A percentile compares a stretch with the other conserved stretches of the same genome.
phyloP scores from a whole-genome alignment of 1,284 basidiomycete genomes.

The Erythrobasidium hasegawianum region DNA sequence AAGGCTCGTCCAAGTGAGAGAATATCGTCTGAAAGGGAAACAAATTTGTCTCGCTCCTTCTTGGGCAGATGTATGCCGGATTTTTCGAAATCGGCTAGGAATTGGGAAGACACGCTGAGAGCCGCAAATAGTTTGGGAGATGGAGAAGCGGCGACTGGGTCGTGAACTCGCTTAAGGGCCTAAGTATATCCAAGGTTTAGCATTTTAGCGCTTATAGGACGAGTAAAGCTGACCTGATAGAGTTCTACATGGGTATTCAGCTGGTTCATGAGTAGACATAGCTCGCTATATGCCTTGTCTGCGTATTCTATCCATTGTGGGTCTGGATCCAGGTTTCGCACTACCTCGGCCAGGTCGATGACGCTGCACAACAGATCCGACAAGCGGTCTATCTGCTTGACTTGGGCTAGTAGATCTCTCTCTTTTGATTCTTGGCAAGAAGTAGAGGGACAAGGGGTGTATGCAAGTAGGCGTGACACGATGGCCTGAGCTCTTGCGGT shows the following conservation, averaged over 20 bases:
- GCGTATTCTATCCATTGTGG: slow-evolving; percentile 74
- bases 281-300: slow-evolving; percentile 79
- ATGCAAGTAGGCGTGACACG: slow-evolving; percentile 66
- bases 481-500: slow-evolving; percentile 67
- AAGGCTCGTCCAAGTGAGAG: slow-evolving; percentile 84
- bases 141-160: slow-evolving; percentile 7
- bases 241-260: slow-evolving; percentile 92
- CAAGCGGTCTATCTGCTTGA: slow-evolving; percentile 60
- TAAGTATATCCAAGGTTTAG: neutral
- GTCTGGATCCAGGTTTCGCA: slow-evolving; percentile 90
- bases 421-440: slow-evolving; percentile 46
- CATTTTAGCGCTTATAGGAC: neutral
- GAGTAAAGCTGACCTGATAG: slow-evolving; percentile 63
- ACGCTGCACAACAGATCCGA: slow-evolving; percentile 93
- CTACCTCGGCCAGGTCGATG: slow-evolving; percentile 90
- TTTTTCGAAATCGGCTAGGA: slow-evolving; percentile 95
- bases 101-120: slow-evolving; percentile 69
- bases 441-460: slow-evolving; percentile 44
- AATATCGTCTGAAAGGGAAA: slow-evolving; percentile 85
- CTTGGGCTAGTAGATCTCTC: slow-evolving; percentile 69
- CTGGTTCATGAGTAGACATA: slow-evolving; percentile 97
- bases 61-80: slow-evolving; percentile 88
- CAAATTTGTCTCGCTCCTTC: slow-evolving; percentile 71
- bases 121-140: slow-evolving; percentile 42
- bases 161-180: slow-evolving; percentile 46